Base-by-base conservation (phyloP, 2,329 filamentous ascomycete species). In the Calonectria henricotiae region DNA sequence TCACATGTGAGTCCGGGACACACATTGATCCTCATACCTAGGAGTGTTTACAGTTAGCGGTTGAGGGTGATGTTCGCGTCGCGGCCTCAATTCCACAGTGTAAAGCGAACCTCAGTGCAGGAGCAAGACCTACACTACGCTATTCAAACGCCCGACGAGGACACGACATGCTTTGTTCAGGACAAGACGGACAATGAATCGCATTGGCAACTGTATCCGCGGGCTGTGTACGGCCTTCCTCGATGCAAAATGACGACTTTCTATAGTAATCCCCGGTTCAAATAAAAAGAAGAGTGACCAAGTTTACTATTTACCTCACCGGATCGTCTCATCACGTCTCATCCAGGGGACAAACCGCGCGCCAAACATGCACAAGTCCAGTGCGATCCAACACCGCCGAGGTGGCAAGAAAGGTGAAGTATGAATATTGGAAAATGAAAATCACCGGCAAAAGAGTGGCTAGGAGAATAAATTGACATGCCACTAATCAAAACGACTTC, bases 1-100 rank as follows among this genome's bases (percentile, higher is more conserved):
- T 58, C 51, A 58, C 51, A 58, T 58, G 51, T 58, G 20, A 58
- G 20, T 23, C 20, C 11, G 20, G 23, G n/a, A 27, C 11, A 9
- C 51, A 15, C 12, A 32, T 35, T 39, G n/a, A 6, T 20, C 35
- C 20, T n/a, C 20, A 20, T 35, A 55, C 20, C 51, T 20, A 37
- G 32, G 30, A 17, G 51, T 37, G 17, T 37, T 37, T 30, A 55
- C 2, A 30, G 20, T 30, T 20, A 12, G 11, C n/a, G 20, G 35
- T 35, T 35, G 51, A 55, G 51, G 51, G 51, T 30, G 37, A 39
- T 58, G 23, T 13, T 39, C 35, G 12, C 12, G 35, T 13, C 35
- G 35, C 25, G 32, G 51, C 20, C 35, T 37, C n/a, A 17, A 30
- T 58, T 58, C 11, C 15, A 39, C 51, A 39, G 12, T 39, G n/a